Conservation (phyloP, 345 rosid species). For the Aquilaria sinensis region DNA sequence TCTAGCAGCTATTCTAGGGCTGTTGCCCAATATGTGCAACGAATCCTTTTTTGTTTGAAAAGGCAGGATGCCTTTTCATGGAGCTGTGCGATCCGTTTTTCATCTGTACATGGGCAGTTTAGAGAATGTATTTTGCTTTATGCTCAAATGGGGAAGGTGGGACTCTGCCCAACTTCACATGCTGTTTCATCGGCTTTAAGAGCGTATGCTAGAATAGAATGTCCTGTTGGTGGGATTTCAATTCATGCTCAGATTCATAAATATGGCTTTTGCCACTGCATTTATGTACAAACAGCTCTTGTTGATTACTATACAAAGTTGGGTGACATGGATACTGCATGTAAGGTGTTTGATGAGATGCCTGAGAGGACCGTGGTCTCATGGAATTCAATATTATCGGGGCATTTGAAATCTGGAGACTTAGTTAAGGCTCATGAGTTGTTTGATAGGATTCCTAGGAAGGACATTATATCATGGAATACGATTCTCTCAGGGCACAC, state of each 20-base stretch:
- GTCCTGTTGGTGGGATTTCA: conserved; percentile 27
- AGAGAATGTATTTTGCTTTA: conserved; percentile 39
- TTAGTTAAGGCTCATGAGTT: conserved; percentile 36
- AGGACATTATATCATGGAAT: conserved; percentile 65
- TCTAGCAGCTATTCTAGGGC: conserved; percentile 30
- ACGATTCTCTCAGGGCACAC: conserved; percentile 56
- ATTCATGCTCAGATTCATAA: conserved; percentile 52
- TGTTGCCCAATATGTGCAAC: conserved; percentile 29
- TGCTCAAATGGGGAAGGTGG: conserved; percentile 41
- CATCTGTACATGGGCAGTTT: conserved; percentile 50
- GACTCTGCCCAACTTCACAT: conserved; percentile 43
- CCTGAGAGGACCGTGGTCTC: conserved; percentile 50
- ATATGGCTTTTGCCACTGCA: conserved; percentile 46
- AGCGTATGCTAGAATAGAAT: conserved; percentile 43
- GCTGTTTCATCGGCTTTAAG: conserved; percentile 56
- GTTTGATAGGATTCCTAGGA: conserved; percentile 46
- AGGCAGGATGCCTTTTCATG: conserved; percentile 45
- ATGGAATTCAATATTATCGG: conserved; percentile 63
- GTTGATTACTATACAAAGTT: conserved; percentile 56
- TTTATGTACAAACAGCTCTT: conserved; percentile 65
- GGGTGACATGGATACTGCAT: conserved; percentile 42
- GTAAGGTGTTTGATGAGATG: conserved; percentile 45
- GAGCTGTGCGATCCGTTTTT: conserved; percentile 54
- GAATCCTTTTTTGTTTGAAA: conserved; percentile 28
- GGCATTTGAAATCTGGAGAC: conserved; percentile 43